Evolutionary conservation across 495 filamentous ascomycete genomes (phyloP).

Genomic region (Elasticomyces elasticus): DNA sequence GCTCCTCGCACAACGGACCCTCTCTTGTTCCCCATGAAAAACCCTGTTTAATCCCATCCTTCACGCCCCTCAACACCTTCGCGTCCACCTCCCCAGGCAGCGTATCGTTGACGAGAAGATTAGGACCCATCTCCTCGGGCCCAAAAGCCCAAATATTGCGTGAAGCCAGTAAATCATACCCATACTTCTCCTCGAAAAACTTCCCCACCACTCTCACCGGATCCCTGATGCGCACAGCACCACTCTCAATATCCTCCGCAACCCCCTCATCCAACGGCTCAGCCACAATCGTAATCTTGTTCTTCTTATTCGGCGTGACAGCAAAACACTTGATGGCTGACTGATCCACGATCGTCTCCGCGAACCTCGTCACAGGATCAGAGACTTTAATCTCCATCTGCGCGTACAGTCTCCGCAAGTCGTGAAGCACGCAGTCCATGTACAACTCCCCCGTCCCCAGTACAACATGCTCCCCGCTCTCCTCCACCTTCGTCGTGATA

Average conservation of each 20-base stretch:
- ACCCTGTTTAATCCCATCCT: constrained; percentile 85
- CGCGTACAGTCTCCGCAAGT: constrained; percentile 85
- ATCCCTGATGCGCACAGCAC: constrained; percentile 82
- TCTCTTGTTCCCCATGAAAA: constrained; percentile 94
- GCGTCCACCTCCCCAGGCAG: constrained; percentile 84
- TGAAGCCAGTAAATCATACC: constrained; percentile 89
- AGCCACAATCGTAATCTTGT: constrained; percentile 97
- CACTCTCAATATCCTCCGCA: constrained; percentile 87
- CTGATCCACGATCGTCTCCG: constrained; percentile 95
- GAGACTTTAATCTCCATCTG: constrained; percentile 99
- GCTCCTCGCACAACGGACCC: constrained; percentile 96
- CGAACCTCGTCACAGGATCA: constrained; percentile 93
- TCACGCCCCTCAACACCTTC: constrained; percentile 73
- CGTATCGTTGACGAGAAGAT: constrained; percentile 95
- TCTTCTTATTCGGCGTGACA: constrained; percentile 96
- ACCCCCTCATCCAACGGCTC: constrained; percentile 92
- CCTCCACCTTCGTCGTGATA: constrained; percentile 92
- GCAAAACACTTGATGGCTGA: constrained; percentile 97
- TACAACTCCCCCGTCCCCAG: constrained; percentile 94
- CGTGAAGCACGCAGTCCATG: constrained; percentile 97
- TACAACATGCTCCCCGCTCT: constrained; percentile 94
- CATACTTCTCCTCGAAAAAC: constrained; percentile 95
- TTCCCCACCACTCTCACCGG: constrained; percentile 86
- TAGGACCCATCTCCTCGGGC: constrained; percentile 88
- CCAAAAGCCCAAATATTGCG: constrained; percentile 98